Percentiles rank a stretch among this genome's conserved stretches.
phyloP scores from a whole-genome alignment of 345 rosid genomes.

The Pistacia integerrima region DNA sequence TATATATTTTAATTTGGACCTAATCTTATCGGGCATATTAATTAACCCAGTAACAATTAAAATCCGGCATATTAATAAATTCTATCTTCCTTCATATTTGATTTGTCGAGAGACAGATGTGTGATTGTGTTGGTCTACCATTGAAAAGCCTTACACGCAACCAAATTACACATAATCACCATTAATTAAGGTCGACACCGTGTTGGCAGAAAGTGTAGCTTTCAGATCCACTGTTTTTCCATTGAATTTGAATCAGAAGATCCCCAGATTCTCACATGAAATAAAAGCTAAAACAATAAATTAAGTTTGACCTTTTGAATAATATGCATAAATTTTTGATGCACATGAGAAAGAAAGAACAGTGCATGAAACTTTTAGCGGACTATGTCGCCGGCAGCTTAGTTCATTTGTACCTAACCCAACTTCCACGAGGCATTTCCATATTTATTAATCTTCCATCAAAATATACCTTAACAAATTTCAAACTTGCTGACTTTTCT shows the following conservation, averaged over 20 bases:
- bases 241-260: not conserved
- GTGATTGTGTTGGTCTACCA: not conserved
- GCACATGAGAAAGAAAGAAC: not conserved
- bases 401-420: slow-evolving; percentile 9
- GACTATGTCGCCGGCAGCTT: not conserved
- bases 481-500: not conserved
- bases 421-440: slow-evolving; percentile 9
- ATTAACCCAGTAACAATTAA: not conserved
- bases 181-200: not conserved
- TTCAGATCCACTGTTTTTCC: not conserved
- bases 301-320: not conserved
- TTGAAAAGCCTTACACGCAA: slow-evolving; percentile 10
- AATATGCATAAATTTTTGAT: not conserved
- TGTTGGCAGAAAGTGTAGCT: not conserved
- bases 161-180: not conserved
- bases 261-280: not conserved
- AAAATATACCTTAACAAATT: not conserved
- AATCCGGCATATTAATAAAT: not conserved
- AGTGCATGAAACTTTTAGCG: not conserved
- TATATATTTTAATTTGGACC: not conserved
- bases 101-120: not conserved
- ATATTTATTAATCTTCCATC: not conserved
- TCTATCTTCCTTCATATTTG: not conserved
- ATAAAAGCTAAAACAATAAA: not conserved
- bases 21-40: not conserved